phyloP scores from a whole-genome alignment of 768 basidiomycete genomes.

The Auricularia heimuer region DNA sequence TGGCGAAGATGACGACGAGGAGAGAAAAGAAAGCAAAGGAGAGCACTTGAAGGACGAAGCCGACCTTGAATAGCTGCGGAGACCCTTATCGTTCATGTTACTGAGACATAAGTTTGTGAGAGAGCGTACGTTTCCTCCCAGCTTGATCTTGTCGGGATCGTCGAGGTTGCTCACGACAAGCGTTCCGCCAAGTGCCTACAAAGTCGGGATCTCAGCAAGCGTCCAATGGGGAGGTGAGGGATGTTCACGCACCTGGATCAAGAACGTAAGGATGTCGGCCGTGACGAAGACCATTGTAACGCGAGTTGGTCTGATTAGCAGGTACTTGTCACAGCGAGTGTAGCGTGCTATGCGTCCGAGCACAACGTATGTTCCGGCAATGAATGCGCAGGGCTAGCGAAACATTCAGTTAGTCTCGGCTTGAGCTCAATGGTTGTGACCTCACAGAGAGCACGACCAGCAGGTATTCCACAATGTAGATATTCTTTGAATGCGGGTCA shows the following conservation, averaged over 20 bases:
- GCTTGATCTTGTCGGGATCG: not conserved
- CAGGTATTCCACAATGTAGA: slow-evolving; percentile 48
- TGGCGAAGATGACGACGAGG: slow-evolving; percentile 39
- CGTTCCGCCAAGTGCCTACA: slow-evolving; percentile 40
- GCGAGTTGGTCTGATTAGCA: slow-evolving; percentile 38
- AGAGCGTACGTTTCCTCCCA: not conserved
- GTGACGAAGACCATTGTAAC: slow-evolving; percentile 51
- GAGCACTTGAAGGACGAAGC: slow-evolving; percentile 43
- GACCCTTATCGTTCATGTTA: not conserved
- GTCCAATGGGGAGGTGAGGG: slow-evolving; percentile 31
- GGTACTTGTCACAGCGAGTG: slow-evolving; percentile 35
- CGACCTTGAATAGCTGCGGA: slow-evolving; percentile 42
- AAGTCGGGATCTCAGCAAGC: slow-evolving; percentile 18
- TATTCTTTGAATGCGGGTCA: slow-evolving; percentile 40
- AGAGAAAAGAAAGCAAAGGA: slow-evolving; percentile 42
- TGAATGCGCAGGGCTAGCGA: slow-evolving; percentile 60
- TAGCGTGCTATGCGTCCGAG: slow-evolving; percentile 49
- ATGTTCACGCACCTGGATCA: slow-evolving; percentile 40
- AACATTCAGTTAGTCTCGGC: not conserved
- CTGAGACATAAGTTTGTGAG: not conserved
- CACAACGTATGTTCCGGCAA: slow-evolving; percentile 59
- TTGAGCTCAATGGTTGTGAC: slow-evolving; percentile 4
- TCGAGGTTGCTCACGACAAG: slow-evolving; percentile 18
- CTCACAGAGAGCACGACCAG: slow-evolving; percentile 50
- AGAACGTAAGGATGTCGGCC: slow-evolving; percentile 55